Percentiles rank a stretch among this genome's conserved stretches.
Evolutionary conservation across 495 filamentous ascomycete genomes (phyloP).

Genomic region (Penicillium verhagenii): DNA sequence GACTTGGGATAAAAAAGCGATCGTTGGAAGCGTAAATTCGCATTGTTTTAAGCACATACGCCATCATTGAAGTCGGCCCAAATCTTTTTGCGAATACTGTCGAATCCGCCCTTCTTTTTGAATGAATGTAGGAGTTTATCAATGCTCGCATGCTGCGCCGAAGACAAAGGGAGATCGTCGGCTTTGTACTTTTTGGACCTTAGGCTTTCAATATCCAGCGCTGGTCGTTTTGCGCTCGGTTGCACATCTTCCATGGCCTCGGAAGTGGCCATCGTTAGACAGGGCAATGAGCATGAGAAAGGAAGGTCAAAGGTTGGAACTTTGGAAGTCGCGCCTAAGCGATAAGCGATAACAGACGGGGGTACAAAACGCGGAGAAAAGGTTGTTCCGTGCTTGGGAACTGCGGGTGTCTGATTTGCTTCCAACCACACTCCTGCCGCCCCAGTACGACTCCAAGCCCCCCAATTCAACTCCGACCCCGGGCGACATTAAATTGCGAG

Average conservation of each 20-base stretch:
- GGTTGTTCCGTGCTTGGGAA: slow-evolving; percentile 40
- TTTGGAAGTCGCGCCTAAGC: slow-evolving; percentile 19
- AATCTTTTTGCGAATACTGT: slow-evolving; percentile 74
- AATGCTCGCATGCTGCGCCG: slow-evolving; percentile 69
- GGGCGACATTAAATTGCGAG: slow-evolving; percentile 17
- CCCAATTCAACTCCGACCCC: slow-evolving; percentile 16
- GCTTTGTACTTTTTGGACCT: slow-evolving; percentile 74
- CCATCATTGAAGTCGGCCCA: slow-evolving; percentile 78
- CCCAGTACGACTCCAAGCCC: slow-evolving; percentile 22
- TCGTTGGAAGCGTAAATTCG: background rate
- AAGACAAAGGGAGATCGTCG: slow-evolving; percentile 75
- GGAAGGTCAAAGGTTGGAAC: background rate
- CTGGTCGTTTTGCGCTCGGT: slow-evolving; percentile 24
- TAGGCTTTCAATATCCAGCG: slow-evolving; percentile 36
- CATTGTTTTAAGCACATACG: slow-evolving; percentile 48
- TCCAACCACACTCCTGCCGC: slow-evolving; percentile 29
- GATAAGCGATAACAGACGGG: slow-evolving; percentile 30
- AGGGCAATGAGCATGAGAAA: slow-evolving; percentile 1
- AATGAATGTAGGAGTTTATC: slow-evolving; percentile 76
- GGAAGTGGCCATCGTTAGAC: slow-evolving; percentile 42
- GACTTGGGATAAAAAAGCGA: background rate
- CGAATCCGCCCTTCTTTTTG: slow-evolving; percentile 90
- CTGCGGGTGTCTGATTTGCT: slow-evolving; percentile 44
- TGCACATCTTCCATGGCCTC: slow-evolving; percentile 37
- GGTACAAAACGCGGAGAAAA: slow-evolving; percentile 10